phyloP scores from a whole-genome alignment of 23 red algal genomes.

The Gracilaria domingensis region DNA sequence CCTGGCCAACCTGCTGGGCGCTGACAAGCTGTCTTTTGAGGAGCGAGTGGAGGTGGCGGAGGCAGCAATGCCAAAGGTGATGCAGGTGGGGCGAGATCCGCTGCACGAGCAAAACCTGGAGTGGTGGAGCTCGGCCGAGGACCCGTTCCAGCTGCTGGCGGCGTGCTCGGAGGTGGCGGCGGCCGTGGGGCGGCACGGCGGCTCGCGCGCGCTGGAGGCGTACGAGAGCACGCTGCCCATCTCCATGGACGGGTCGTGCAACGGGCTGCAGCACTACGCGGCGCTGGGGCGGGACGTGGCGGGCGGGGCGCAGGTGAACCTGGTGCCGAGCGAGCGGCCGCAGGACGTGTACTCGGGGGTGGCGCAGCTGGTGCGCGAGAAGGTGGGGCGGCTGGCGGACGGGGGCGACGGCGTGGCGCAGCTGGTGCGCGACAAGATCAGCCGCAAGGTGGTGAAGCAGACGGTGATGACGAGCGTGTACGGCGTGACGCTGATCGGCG shows the following conservation, averaged over 20 bases:
- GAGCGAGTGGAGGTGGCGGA: conserved; percentile 83
- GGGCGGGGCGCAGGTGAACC: conserved; percentile 87
- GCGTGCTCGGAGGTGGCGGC: conserved; percentile 81
- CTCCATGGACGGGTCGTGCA: conserved; percentile 94
- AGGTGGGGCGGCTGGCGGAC: conserved; percentile 58
- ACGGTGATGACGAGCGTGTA: conserved; percentile 99
- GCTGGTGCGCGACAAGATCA: conserved; percentile 59
- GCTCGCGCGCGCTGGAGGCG: conserved; percentile 41
- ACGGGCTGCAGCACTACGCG: conserved; percentile 99
- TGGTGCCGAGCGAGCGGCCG: conserved; percentile 85
- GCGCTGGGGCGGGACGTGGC: conserved; percentile 84
- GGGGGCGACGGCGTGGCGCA: conserved; percentile 72
- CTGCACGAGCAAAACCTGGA: conserved; percentile 72
- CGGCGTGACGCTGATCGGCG: conserved; percentile 93
- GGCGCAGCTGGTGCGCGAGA: conserved; percentile 67
- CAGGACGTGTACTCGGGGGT: conserved; percentile 96
- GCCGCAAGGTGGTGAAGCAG: conserved; percentile 95
- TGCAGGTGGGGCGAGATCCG: conserved; percentile 83
- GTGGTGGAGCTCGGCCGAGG: conserved; percentile 88
- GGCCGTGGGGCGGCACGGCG: conserved; percentile 65
- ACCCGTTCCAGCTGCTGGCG: conserved; percentile 98
- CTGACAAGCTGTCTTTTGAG: conserved; percentile 81
- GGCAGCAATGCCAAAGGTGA: conserved; percentile 55
- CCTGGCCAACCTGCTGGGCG: conserved; percentile 88
- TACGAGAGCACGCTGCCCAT: conserved; percentile 80